Conservation (phyloP, 768 basidiomycete genomes). For the Tephrocybe sp. region DNA sequence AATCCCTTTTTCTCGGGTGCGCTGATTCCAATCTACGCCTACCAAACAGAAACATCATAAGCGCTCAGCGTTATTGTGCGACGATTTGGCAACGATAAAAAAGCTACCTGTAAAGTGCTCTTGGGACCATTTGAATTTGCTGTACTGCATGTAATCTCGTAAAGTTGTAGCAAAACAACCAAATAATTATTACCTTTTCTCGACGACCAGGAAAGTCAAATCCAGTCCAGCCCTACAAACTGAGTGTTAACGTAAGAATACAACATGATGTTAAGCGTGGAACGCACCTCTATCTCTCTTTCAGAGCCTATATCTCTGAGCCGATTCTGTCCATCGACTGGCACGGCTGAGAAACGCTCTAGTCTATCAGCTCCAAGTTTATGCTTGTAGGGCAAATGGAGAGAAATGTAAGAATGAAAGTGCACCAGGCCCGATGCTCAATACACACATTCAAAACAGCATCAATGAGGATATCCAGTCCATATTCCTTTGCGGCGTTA, state of each 20-base stretch:
- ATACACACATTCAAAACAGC: conserved; percentile 80
- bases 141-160: conserved; percentile 49
- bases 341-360: conserved; percentile 69
- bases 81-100: background rate
- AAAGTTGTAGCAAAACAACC: background rate
- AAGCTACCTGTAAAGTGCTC: conserved; percentile 74
- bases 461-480: conserved; percentile 78
- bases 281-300: conserved; percentile 63
- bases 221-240: conserved; percentile 72
- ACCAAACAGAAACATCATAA: background rate
- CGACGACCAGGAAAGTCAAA: conserved; percentile 81
- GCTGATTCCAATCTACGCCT: conserved; percentile 87
- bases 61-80: background rate
- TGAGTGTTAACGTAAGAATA: conserved; percentile 1
- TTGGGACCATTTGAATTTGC: conserved; percentile 66
- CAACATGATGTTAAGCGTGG: background rate
- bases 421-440: background rate
- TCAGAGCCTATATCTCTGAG: conserved; percentile 54
- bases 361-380: conserved; percentile 80
- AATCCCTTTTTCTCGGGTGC: conserved; percentile 57
- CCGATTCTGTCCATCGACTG: conserved; percentile 69
- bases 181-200: conserved; percentile 48
- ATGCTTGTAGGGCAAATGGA: conserved; percentile 44
- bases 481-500: conserved; percentile 58
- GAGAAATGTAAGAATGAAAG: conserved; percentile 2